Conservation (phyloP, 2,329 filamentous ascomycete species). For the Penicillium sp. region DNA sequence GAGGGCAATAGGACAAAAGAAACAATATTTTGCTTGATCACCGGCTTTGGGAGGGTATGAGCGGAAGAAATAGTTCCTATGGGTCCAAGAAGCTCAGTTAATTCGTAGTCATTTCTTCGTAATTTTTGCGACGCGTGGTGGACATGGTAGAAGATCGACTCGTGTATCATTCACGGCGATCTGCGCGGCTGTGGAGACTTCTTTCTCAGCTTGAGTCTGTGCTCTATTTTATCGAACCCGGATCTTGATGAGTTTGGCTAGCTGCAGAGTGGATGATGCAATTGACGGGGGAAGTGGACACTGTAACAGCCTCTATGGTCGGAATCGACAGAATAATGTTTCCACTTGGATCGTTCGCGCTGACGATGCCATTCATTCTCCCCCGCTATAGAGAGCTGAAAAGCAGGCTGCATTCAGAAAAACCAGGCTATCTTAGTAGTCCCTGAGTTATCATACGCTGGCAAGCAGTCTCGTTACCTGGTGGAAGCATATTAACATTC, state of each 20-base stretch:
- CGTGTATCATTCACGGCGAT: slow-evolving; percentile 3
- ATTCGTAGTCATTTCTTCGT: neutral
- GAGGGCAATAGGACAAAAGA: neutral
- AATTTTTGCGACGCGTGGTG: neutral
- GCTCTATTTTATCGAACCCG: neutral
- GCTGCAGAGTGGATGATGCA: slow-evolving; percentile 21
- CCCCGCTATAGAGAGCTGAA: slow-evolving; percentile 4
- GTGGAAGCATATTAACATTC: neutral
- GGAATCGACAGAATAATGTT: slow-evolving; percentile 1
- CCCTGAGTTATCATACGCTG: slow-evolving; percentile 12
- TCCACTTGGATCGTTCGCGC: slow-evolving; percentile 16
- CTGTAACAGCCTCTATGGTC: neutral
- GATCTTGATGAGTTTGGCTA: slow-evolving; percentile 11
- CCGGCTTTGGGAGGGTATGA: neutral
- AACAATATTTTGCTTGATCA: neutral
- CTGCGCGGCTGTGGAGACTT: slow-evolving; percentile 6
- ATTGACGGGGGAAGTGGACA: slow-evolving; percentile 1
- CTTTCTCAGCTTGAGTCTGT: slow-evolving; percentile 6
- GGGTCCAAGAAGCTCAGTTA: neutral
- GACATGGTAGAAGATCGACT: neutral
- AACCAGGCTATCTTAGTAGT: too few species aligned
- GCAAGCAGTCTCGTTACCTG: neutral
- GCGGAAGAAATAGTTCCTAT: neutral
- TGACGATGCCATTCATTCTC: slow-evolving; percentile 3
- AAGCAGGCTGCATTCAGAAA: slow-evolving; percentile 13